Percentiles rank a stretch among this genome's conserved stretches.
Evolutionary conservation across 163 green algal species (phyloP).

Genomic region (Prototheca wickerhamii): DNA sequence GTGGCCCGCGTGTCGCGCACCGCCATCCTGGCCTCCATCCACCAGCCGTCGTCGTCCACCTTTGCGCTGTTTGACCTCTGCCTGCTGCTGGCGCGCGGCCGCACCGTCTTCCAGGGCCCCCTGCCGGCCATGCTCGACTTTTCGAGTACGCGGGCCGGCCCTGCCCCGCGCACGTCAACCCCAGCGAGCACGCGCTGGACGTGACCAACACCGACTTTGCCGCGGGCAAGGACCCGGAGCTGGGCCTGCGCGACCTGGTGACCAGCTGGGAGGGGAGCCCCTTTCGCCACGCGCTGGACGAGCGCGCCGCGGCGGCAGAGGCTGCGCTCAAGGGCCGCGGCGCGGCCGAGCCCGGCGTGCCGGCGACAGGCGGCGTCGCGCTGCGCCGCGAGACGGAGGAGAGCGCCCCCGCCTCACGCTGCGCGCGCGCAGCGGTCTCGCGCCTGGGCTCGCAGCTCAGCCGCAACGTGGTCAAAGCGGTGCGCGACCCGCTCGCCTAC

Average conservation of each 20-base stretch:
- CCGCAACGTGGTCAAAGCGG: not conserved
- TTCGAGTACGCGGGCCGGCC: no score
- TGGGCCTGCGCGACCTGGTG: not conserved
- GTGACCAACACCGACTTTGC: constrained; percentile 6
- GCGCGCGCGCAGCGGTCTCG: not conserved
- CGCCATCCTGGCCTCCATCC: constrained; percentile 67
- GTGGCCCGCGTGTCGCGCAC: no score
- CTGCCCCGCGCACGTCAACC: no score
- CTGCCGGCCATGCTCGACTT: no score
- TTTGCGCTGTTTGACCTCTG: constrained; percentile 87
- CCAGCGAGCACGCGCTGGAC: not conserved
- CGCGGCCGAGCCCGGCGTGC: no score
- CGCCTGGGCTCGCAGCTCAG: not conserved
- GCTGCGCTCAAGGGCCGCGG: not conserved
- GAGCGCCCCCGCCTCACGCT: no score
- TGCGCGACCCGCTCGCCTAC: constrained; percentile 3
- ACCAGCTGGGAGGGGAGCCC: not conserved
- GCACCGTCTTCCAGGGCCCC: no score
- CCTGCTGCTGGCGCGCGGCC: constrained; percentile 63
- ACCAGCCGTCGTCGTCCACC: constrained; percentile 76
- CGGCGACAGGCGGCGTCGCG: no score
- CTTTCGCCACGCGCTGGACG: not conserved
- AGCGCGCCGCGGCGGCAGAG: not conserved
- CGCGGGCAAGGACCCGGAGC: not conserved
- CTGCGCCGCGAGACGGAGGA: no score